These are phyloP conservation scores for Sphagnum magellanicum DNA, from an alignment of 228 moss, liverwort and hornwort species.

Conservation along the genomic window DNA sequence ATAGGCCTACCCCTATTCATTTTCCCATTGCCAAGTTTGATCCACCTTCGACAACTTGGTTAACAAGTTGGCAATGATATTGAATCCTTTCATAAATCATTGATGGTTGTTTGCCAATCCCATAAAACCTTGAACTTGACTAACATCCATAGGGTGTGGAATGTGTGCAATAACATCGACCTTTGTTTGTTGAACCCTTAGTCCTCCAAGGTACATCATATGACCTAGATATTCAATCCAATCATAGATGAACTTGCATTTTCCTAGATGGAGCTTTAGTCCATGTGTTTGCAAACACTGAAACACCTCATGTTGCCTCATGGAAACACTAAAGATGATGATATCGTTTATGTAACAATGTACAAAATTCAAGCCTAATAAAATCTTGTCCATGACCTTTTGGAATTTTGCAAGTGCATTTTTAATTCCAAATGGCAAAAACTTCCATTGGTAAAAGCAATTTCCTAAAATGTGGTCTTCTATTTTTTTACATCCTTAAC, in stretches of 20 bases:
- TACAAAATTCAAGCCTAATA: neutral
- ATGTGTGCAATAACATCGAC: neutral
- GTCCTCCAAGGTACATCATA: neutral
- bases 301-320: neutral
- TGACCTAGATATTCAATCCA: neutral
- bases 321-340: neutral
- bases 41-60: neutral
- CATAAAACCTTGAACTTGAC: neutral
- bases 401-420: too few relatives aligned
- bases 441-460: too few relatives aligned
- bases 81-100: constrained; percentile 1
- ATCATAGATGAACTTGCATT: neutral
- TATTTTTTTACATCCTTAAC: too few relatives aligned
- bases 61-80: neutral
- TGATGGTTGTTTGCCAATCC: constrained; percentile 1
- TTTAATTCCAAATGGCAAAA: too few relatives aligned
- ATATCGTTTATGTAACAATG: constrained; percentile 3
- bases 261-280: constrained; percentile 1
- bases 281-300: neutral
- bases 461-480: too few relatives aligned
- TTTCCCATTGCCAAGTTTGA: neutral
- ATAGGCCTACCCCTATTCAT: neutral
- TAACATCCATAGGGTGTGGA: constrained; percentile 1
- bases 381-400: too few relatives aligned
- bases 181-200: constrained; percentile 4